Base-by-base conservation (phyloP, 176 grass and related monocot species). In the Dactylis glomerata region DNA sequence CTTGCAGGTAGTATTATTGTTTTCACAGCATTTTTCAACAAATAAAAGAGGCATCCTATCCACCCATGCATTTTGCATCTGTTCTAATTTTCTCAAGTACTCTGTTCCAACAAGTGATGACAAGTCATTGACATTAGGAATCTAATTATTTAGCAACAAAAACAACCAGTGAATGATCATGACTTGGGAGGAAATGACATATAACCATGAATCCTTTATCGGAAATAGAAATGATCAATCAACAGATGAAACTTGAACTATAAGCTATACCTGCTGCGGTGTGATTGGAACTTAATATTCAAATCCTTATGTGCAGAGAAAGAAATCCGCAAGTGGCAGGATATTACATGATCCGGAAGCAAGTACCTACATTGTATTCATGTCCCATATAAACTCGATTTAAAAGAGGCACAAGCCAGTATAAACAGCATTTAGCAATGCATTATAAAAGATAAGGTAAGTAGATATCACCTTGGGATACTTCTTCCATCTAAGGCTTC, bases 211-310 rank as follows among this genome's bases (percentile, higher is more conserved):
- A 77, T 54, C 9, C 12, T 73, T 52, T 44, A 46, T 65, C 44
- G 63, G 26, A 66, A 73, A 75, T 67, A 81, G 37, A 6, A 32
- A 75, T 75, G 3, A 74, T 30, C 31, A 83, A 49, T 14, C 47
- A 71, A 81, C 40, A 33, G 62, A 76, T 24, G 26, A 31, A 19
- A 52, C 70, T 55, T 15, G 73, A 72, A 82, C 11, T 38, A 55
- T 63, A 49, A 52, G 56, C 10, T 42, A 67, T 90, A 94, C 96
- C 96, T 95, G 89, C 93, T 99, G 38, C 96, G 91, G 73, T 96
- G 92, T 73, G 93, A 95, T 86, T 99, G 96, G 46, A 99, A 99
- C 86, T 94, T 99, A 75, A 99, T 96, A 51, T 96, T 99, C 64
- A 99, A 83, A 92, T 99, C 96, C 37, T 89, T 87, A 87, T 99